A percentile compares a stretch with the other conserved stretches of the same genome.
Conservation (phyloP, 257 asterid species). For the Linderniella brevidens region DNA sequence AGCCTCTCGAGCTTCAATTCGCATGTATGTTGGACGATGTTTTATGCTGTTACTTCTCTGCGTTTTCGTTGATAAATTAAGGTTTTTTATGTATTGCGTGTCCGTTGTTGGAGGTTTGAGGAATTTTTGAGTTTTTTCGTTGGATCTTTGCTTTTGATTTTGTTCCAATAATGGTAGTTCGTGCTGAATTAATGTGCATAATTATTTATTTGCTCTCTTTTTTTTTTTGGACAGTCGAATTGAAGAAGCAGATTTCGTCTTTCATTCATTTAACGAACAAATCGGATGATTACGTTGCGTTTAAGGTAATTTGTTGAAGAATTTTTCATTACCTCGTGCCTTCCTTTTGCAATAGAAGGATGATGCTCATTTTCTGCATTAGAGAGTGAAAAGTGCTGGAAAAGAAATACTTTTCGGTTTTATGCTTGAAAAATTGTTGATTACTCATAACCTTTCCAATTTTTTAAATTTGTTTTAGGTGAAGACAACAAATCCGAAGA, state of each 20-base stretch:
- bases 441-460: neutral
- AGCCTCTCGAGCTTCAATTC: constrained; percentile 54
- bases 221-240: constrained; percentile 25
- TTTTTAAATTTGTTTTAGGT: constrained; percentile 22
- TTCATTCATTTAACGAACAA: constrained; percentile 55
- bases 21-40: constrained; percentile 23
- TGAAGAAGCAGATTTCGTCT: constrained; percentile 84
- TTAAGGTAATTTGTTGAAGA: constrained; percentile 36
- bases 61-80: neutral
- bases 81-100: neutral
- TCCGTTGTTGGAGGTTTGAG: no score
- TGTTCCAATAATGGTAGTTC: neutral
- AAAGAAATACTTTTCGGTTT: neutral
- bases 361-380: no score
- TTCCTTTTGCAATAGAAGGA: neutral
- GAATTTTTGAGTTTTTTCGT: constrained; percentile 4
- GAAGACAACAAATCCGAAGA: constrained; percentile 62
- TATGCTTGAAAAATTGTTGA: no score
- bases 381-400: no score
- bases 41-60: no score
- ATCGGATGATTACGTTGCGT: constrained; percentile 45
- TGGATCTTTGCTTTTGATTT: constrained; percentile 8
- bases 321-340: neutral
- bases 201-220: no score
- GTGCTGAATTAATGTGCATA: neutral